Evolutionary conservation across 2,329 filamentous ascomycete species (phyloP).

Genomic region (Ophiosphaerella narmari): DNA sequence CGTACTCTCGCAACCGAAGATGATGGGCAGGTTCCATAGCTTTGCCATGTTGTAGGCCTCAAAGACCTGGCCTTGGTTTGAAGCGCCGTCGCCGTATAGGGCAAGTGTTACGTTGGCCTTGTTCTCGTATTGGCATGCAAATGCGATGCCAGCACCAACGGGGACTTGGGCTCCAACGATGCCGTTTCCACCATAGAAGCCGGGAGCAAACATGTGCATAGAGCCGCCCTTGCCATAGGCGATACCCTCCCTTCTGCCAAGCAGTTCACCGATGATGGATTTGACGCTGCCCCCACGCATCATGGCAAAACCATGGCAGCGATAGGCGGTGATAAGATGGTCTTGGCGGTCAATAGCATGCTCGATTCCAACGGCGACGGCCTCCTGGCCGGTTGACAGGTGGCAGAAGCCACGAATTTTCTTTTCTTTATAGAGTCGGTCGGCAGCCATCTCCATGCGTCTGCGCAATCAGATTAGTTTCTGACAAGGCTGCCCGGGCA

Average conservation of each 20-base stretch:
- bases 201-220: slow-evolving; percentile 99
- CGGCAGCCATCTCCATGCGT: slow-evolving; percentile 99
- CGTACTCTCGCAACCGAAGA: slow-evolving; percentile 98
- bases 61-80: slow-evolving; percentile 99
- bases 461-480: slow-evolving; percentile 53
- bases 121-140: slow-evolving; percentile 92
- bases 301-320: slow-evolving; percentile 96
- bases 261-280: slow-evolving; percentile 25
- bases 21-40: slow-evolving; percentile 93
- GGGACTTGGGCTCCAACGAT: slow-evolving; percentile 99
- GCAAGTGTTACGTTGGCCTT: slow-evolving; percentile 85
- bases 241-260: slow-evolving; percentile 94
- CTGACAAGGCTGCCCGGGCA: neutral
- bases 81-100: slow-evolving; percentile 96
- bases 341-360: slow-evolving; percentile 90
- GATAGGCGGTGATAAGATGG: slow-evolving; percentile 96
- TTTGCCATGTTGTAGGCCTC: slow-evolving; percentile 99
- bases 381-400: slow-evolving; percentile 96
- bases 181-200: slow-evolving; percentile 98
- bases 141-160: slow-evolving; percentile 93
- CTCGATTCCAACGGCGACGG: slow-evolving; percentile 95
- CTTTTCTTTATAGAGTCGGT: slow-evolving; percentile 99
- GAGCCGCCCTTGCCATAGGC: slow-evolving; percentile 98
- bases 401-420: slow-evolving; percentile 99
- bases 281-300: slow-evolving; percentile 83